phyloP scores from a whole-genome alignment of 1,139 yeast genomes.

The Pichia cactophila region DNA sequence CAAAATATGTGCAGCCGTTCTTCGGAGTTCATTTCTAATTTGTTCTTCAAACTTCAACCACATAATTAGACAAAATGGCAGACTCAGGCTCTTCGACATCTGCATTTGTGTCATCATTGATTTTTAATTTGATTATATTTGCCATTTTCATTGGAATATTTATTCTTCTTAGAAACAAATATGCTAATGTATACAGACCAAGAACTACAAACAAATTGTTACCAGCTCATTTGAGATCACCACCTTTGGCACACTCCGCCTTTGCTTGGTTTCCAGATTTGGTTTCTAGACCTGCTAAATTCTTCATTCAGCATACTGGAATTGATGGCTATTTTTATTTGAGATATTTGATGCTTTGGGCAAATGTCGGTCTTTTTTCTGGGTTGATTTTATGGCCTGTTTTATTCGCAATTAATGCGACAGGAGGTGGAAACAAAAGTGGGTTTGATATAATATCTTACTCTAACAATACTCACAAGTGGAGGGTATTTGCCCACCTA shows the following conservation, averaged over 20 bases:
- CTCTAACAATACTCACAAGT: constrained; percentile 51
- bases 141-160: constrained; percentile 47
- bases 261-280: constrained; percentile 55
- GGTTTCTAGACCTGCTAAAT: constrained; percentile 53
- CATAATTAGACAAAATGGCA: not conserved
- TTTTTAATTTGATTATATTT: constrained; percentile 48
- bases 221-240: constrained; percentile 54
- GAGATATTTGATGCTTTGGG: constrained; percentile 46
- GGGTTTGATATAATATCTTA: constrained; percentile 79
- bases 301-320: constrained; percentile 65
- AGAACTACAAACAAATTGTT: constrained; percentile 52
- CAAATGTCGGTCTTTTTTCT: constrained; percentile 31
- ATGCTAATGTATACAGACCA: constrained; percentile 62
- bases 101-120: constrained; percentile 54
- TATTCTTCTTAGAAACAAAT: constrained; percentile 44
- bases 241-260: constrained; percentile 54
- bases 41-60: not conserved
- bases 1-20: no score
- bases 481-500: constrained; percentile 80
- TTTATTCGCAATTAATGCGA: constrained; percentile 58
- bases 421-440: constrained; percentile 43
- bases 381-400: constrained; percentile 47
- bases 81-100: constrained; percentile 46
- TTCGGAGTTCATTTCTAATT: no score
- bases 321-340: constrained; percentile 67